Conservation (phyloP, 2,329 filamentous ascomycete genomes). For the Geosmithia flava region DNA sequence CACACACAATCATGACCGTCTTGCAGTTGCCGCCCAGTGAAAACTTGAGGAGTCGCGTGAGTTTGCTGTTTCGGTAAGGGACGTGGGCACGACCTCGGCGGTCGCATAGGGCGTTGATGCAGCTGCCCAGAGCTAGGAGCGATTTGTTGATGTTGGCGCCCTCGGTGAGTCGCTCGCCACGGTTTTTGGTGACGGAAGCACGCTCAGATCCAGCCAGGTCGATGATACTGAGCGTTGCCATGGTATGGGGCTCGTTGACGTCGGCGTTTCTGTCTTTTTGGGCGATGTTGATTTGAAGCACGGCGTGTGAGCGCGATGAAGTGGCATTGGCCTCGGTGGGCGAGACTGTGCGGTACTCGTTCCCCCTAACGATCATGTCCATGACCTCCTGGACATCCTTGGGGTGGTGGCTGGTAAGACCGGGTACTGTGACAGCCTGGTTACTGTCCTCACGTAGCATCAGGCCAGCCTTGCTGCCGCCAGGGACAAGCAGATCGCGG, state of each 20-base stretch:
- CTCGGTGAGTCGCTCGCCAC: conserved; percentile 80
- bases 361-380: conserved; percentile 96
- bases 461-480: conserved; percentile 68
- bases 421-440: conserved; percentile 81
- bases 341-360: conserved; percentile 89
- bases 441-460: conserved; percentile 94
- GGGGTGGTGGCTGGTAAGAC: conserved; percentile 82
- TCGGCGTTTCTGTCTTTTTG: conserved; percentile 89
- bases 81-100: conserved; percentile 85
- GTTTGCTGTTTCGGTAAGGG: conserved; percentile 94
- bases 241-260: conserved; percentile 89
- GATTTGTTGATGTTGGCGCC: conserved; percentile 99
- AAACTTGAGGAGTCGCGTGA: conserved; percentile 91
- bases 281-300: conserved; percentile 92
- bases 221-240: conserved; percentile 97
- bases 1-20: conserved; percentile 99
- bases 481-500: conserved; percentile 76
- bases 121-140: conserved; percentile 82
- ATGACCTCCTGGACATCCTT: conserved; percentile 92
- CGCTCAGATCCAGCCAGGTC: conserved; percentile 93
- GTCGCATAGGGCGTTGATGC: conserved; percentile 97
- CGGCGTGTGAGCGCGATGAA: conserved; percentile 91
- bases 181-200: conserved; percentile 92
- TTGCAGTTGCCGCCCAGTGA: conserved; percentile 96
- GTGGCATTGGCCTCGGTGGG: conserved; percentile 96